These are phyloP conservation scores for Smallanthus sonchifolius DNA, from an alignment of 129 eudicot species.

Conservation along the genomic window DNA sequence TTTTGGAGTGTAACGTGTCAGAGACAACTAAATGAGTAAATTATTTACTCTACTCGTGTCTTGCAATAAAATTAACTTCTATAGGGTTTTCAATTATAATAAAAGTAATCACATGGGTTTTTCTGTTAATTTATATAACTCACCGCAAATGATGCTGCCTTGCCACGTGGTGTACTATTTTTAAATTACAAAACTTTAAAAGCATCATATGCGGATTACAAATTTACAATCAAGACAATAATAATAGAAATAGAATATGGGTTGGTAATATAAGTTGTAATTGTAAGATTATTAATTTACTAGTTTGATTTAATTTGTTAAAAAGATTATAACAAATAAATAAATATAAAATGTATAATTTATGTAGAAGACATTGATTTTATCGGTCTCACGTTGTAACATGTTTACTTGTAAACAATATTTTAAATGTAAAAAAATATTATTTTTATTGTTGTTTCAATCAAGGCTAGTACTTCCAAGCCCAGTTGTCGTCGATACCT, in stretches of 20 bases:
- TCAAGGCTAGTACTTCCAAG: conserved; percentile 1
- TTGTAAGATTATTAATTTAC: too few relatives aligned
- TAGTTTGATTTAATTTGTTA: too few relatives aligned
- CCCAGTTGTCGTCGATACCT: conserved; percentile 8
- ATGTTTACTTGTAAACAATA: conserved; percentile 1
- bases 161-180: conserved; percentile 21
- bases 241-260: background rate
- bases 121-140: conserved; percentile 17
- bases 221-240: background rate
- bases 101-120: conserved; percentile 32
- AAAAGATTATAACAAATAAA: background rate
- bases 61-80: background rate
- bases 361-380: background rate
- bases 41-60: conserved; percentile 29
- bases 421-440: background rate
- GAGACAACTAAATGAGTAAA: conserved; percentile 24
- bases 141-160: conserved; percentile 29
- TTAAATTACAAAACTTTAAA: background rate
- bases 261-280: background rate
- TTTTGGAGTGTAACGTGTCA: conserved; percentile 21
- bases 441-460: background rate
- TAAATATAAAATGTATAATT: background rate
- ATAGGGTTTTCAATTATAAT: conserved; percentile 20
- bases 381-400: conserved; percentile 6
- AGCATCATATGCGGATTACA: background rate